A percentile compares a stretch with the other conserved stretches of the same genome.
phyloP scores from a whole-genome alignment of 129 eudicot species.

The Oenanthe sinensis region DNA sequence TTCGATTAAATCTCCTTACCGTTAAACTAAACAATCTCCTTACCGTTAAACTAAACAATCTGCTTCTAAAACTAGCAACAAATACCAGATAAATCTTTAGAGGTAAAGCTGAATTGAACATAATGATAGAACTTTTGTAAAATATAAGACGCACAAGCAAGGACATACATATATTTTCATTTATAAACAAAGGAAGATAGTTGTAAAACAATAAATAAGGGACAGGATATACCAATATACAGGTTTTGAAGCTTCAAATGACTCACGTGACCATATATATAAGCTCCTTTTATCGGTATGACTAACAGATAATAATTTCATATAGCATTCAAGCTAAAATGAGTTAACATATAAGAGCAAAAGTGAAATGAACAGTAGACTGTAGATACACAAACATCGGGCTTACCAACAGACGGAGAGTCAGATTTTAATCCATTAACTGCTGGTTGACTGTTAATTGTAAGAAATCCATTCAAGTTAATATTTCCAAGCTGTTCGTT shows the following conservation, averaged over 20 bases:
- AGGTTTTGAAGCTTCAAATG: too few species aligned
- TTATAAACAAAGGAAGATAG: not conserved
- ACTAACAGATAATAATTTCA: too few species aligned
- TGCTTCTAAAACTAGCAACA: not conserved
- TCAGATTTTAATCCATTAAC: constrained; percentile 83
- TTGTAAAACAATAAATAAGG: not conserved
- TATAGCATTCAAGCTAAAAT: not conserved
- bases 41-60: not conserved
- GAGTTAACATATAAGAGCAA: not conserved
- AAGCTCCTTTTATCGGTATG: not conserved
- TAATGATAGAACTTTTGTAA: too few species aligned
- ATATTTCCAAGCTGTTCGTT: constrained; percentile 55
- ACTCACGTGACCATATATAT: not conserved
- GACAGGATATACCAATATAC: not conserved
- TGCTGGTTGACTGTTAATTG: constrained; percentile 94
- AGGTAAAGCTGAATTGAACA: not conserved
- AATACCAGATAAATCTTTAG: not conserved
- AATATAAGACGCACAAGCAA: not conserved
- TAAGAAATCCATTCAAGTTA: constrained; percentile 76
- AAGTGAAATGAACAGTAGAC: not conserved
- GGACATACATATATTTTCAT: not conserved
- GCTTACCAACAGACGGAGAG: constrained; percentile 77
- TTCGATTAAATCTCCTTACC: not conserved
- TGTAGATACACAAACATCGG: not conserved
- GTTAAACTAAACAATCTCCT: not conserved